Base-by-base conservation (phyloP, 2,329 filamentous ascomycete genomes). In the Colletotrichum orbiculare region DNA sequence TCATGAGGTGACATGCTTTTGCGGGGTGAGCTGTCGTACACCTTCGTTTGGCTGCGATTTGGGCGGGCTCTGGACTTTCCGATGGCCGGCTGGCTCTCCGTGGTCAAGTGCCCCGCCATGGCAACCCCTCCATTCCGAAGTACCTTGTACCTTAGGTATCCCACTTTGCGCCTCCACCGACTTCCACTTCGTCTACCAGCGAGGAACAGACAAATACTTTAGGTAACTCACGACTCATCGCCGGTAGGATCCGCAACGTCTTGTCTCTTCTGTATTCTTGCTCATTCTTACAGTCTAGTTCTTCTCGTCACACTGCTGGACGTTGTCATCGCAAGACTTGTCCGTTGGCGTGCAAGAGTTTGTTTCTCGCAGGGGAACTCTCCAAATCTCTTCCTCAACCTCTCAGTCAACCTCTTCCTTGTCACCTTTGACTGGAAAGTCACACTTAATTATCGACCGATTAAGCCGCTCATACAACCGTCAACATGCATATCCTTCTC, bases 401-500 rank as follows among this genome's bases (percentile, higher is more conserved):
- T 41, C 15, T 41, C 15, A 34, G 10, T 42, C 39, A 15, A 11
- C 9, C 38, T 17, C 25, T 12, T 13, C 34, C 47, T 37, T 25
- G 34, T 62, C 17, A 45, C 42, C 42, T 56, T 41, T 12, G 35
- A 11, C 15, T 33, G 25, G 46, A 25, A 38, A 43, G n/a, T n/a
- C 45, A 42, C 39, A 47, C 11, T 33, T 42, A 33, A 4, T 39
- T 15, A 11, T 6, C 17, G 39, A 15, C 17, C 15, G 17, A 15
- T 34, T 34, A 41, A 6, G 17, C 39, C 3, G 9, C 11, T 12
- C 15, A 49, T 5, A 2, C 5, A 52, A 25, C 41, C 47, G 37
- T 37, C 68, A 79, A 72, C 63, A 88, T 89, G 86, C 86, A 89
- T 72, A 88, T 89, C 71, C 84, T 89, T 71, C 81, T 91, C 60